A percentile compares a stretch with the other conserved stretches of the same genome.
Conservation (phyloP, 2,329 filamentous ascomycete genomes). For the Fusarium sp. region DNA sequence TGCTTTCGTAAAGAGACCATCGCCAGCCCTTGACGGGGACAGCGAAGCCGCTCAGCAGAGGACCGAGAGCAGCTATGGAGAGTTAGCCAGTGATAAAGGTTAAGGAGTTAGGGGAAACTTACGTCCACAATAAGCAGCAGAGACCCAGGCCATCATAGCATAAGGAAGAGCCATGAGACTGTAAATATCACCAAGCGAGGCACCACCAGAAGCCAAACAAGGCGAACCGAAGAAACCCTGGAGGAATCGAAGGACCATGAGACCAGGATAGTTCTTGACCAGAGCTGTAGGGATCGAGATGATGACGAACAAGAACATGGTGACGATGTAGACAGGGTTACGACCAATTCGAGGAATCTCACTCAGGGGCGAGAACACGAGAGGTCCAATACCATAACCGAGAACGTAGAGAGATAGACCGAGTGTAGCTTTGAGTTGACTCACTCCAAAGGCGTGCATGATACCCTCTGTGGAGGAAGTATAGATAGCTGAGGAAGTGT, state of each 20-base stretch:
- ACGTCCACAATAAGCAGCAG: constrained; percentile 62
- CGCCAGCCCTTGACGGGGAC: constrained; percentile 69
- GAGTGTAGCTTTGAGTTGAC: constrained; percentile 63
- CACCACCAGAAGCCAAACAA: constrained; percentile 69
- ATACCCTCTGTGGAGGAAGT: constrained; percentile 61
- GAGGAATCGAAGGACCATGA: constrained; percentile 73
- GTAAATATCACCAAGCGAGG: constrained; percentile 65
- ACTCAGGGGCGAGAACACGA: constrained; percentile 73
- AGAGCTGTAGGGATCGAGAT: constrained; percentile 73
- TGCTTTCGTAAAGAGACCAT: constrained; percentile 73
- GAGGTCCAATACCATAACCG: constrained; percentile 71
- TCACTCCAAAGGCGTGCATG: constrained; percentile 64
- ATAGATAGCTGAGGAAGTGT: constrained; percentile 62
- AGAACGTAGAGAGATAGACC: constrained; percentile 73
- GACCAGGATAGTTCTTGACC: constrained; percentile 70
- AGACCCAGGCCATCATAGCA: constrained; percentile 69
- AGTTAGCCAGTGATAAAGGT: neutral
- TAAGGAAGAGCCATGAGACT: constrained; percentile 67
- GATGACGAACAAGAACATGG: constrained; percentile 76
- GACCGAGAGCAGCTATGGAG: constrained; percentile 65
- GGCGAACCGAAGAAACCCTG: constrained; percentile 75
- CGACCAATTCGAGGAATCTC: constrained; percentile 76
- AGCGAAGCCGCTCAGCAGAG: constrained; percentile 70
- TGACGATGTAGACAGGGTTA: constrained; percentile 74
- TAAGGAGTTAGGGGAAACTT: constrained; percentile 27